These are phyloP conservation scores for Neofusicoccum parvum DNA, from an alignment of 2,329 filamentous ascomycete genomes.

Conservation along the genomic window DNA sequence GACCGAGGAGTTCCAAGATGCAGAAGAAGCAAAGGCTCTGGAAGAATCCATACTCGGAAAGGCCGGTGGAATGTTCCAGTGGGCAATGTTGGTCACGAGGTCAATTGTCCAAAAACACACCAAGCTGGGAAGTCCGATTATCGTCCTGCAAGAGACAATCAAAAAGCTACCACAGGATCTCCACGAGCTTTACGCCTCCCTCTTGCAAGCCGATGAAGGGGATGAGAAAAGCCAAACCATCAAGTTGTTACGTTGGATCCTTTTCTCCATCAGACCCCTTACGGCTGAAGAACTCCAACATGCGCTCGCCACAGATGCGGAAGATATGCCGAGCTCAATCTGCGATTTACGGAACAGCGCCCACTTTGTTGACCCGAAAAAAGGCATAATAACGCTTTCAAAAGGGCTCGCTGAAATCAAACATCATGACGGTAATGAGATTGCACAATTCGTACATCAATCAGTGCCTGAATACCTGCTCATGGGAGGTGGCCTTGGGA, in stretches of 20 bases:
- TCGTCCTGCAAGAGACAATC: neutral
- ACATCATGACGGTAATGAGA: rapidly evolving
- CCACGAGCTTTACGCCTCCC: neutral
- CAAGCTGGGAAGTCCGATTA: neutral
- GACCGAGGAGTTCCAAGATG: neutral
- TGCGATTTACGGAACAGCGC: neutral
- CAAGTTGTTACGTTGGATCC: neutral
- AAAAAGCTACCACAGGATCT: neutral
- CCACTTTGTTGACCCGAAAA: neutral
- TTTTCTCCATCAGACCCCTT: neutral
- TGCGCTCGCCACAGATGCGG: neutral
- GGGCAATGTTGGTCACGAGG: neutral
- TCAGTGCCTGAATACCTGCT: neutral
- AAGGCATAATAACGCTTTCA: neutral
- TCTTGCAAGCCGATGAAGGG: neutral
- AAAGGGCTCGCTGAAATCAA: neutral
- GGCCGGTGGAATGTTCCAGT: neutral
- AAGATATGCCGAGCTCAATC: neutral
- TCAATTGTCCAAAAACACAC: neutral
- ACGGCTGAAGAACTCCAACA: neutral
- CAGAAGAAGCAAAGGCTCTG: neutral
- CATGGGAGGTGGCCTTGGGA: neutral
- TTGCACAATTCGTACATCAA: neutral
- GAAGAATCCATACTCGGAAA: neutral
- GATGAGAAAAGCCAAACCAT: neutral